A percentile compares a stretch with the other conserved stretches of the same genome.
These are phyloP conservation scores for Xeromyces bisporus DNA, from an alignment of 495 filamentous ascomycete species.

Conservation along the genomic window DNA sequence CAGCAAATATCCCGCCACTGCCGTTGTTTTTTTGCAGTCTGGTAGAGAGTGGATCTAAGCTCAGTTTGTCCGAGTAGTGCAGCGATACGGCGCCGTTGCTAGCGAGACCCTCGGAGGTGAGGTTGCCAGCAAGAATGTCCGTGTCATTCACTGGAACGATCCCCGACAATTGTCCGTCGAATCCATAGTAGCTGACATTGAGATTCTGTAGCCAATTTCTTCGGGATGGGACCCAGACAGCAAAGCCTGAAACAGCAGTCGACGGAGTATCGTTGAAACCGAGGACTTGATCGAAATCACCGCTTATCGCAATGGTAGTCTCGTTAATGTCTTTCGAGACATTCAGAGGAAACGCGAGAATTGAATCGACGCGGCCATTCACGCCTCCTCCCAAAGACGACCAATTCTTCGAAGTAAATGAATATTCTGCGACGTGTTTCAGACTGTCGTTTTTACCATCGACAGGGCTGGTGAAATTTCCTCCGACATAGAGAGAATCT, in stretches of 20 bases:
- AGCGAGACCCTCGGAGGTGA: slow-evolving; percentile 51
- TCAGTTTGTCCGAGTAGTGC: slow-evolving; percentile 30
- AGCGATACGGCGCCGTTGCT: slow-evolving; percentile 55
- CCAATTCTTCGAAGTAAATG: slow-evolving; percentile 53
- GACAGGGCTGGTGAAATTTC: slow-evolving; percentile 63
- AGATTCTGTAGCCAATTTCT: slow-evolving; percentile 82
- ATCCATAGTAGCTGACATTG: slow-evolving; percentile 41
- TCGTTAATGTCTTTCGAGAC: slow-evolving; percentile 53
- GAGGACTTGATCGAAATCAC: slow-evolving; percentile 57
- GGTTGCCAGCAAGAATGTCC: slow-evolving; percentile 59
- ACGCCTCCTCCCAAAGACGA: slow-evolving; percentile 68
- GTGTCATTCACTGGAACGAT: slow-evolving; percentile 42
- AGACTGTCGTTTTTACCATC: slow-evolving; percentile 42
- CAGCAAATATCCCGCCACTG: slow-evolving; percentile 52
- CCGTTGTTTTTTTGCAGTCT: slow-evolving; percentile 41
- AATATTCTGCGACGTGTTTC: slow-evolving; percentile 59
- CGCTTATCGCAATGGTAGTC: slow-evolving; percentile 60
- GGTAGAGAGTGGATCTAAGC: slow-evolving; percentile 37
- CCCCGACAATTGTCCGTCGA: slow-evolving; percentile 55
- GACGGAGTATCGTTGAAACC: slow-evolving; percentile 44
- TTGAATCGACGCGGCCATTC: slow-evolving; percentile 54
- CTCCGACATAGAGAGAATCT: slow-evolving; percentile 62
- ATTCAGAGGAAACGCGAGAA: slow-evolving; percentile 69
- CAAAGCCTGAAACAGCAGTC: slow-evolving; percentile 55
- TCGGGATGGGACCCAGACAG: slow-evolving; percentile 82